phyloP scores from a whole-genome alignment of 257 asterid species.

The Solanum appendiculatum region DNA sequence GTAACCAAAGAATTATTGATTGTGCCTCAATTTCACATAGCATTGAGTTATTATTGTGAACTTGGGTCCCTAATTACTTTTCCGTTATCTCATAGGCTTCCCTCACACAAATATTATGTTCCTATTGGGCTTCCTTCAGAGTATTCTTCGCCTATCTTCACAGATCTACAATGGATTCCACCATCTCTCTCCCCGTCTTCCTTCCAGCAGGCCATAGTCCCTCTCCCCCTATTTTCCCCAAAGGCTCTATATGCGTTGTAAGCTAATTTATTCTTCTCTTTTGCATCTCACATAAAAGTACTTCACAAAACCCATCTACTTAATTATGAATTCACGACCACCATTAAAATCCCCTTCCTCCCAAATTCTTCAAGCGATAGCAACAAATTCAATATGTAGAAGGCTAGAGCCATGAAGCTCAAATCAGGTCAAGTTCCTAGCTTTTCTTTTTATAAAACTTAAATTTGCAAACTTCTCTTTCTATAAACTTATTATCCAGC shows the following conservation, averaged over 20 bases:
- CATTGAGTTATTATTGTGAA: background rate
- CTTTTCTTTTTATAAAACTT: background rate
- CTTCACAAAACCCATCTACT: background rate
- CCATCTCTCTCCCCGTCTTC: background rate
- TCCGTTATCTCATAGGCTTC: background rate
- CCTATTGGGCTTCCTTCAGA: background rate
- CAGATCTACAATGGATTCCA: background rate
- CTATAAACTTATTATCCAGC: background rate
- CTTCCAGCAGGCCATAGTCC: background rate
- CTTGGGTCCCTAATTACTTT: background rate
- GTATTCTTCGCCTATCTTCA: background rate
- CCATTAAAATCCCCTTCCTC: background rate
- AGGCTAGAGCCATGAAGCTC: background rate
- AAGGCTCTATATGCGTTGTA: background rate
- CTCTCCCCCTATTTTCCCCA: background rate
- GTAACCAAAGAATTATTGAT: background rate
- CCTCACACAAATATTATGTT: background rate
- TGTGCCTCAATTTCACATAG: background rate
- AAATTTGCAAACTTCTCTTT: background rate
- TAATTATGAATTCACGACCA: background rate
- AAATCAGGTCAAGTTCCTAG: background rate
- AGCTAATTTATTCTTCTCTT: background rate
- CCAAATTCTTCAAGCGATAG: background rate
- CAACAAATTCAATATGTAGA: background rate
- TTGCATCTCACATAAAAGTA: background rate